phyloP scores from a whole-genome alignment of 805 yeast species.

The Candida coleopterorum region DNA sequence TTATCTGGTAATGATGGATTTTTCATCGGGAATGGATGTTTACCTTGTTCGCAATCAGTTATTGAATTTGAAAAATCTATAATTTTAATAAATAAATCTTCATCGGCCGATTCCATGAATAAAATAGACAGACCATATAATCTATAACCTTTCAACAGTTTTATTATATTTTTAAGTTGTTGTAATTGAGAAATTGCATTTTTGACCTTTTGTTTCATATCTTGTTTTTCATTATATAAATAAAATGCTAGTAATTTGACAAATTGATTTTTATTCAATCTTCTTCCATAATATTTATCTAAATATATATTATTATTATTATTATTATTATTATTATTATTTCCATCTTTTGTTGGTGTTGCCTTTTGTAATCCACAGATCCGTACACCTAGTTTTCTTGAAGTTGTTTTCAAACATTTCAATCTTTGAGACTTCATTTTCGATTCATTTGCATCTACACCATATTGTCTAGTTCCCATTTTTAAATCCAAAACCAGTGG shows the following conservation, averaged over 20 bases:
- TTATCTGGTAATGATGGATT: constrained; percentile 61
- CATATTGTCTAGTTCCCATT: constrained; percentile 98
- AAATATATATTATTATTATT: no score
- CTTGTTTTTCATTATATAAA: constrained; percentile 70
- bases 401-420: constrained; percentile 80
- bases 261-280: constrained; percentile 62
- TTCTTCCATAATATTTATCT: constrained; percentile 92
- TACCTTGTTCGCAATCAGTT: constrained; percentile 46
- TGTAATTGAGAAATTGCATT: constrained; percentile 36
- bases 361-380: constrained; percentile 88
- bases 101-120: constrained; percentile 77
- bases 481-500: constrained; percentile 94
- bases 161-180: constrained; percentile 53
- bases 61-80: constrained; percentile 96
- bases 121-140: constrained; percentile 88
- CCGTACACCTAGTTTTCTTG: constrained; percentile 78
- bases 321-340: no score
- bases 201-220: constrained; percentile 62
- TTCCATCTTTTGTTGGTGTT: constrained; percentile 9
- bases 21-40: constrained; percentile 55
- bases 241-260: constrained; percentile 70
- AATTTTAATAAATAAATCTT: constrained; percentile 50
- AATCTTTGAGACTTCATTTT: constrained; percentile 75
- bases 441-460: constrained; percentile 75
- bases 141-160: constrained; percentile 65